phyloP scores from a whole-genome alignment of 306 rosid species.

The Parietaria judaica region DNA sequence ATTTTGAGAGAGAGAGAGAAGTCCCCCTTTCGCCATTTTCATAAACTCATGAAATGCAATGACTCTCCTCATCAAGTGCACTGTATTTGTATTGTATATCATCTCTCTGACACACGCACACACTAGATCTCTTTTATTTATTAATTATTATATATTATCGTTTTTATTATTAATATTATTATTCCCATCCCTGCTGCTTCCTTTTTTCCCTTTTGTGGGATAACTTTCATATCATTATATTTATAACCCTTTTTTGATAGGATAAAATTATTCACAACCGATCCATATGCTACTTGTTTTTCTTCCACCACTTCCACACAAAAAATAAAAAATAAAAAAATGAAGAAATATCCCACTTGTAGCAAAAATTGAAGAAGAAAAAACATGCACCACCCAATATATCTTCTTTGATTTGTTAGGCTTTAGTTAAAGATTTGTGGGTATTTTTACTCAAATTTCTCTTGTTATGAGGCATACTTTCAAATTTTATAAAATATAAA shows the following conservation, averaged over 20 bases:
- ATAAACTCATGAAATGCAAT: conserved; percentile 15
- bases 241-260: conserved; percentile 6
- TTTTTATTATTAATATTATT: neutral
- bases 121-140: conserved; percentile 22
- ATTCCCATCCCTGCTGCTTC: conserved; percentile 2
- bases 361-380: no score
- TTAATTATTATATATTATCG: conserved; percentile 21
- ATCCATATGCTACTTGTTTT: neutral
- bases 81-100: conserved; percentile 20
- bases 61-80: conserved; percentile 27
- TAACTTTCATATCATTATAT: conserved; percentile 3
- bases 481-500: no score
- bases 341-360: no score
- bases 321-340: no score
- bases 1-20: neutral
- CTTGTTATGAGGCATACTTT: no score
- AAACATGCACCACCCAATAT: no score
- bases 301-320: neutral
- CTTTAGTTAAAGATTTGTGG: no score
- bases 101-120: conserved; percentile 39
- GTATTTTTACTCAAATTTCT: no score
- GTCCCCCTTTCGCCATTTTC: neutral
- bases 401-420: no score
- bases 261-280: conserved; percentile 12
- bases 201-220: neutral